phyloP scores from a whole-genome alignment of 176 grass and related monocot species.

The Paspalum notatum region DNA sequence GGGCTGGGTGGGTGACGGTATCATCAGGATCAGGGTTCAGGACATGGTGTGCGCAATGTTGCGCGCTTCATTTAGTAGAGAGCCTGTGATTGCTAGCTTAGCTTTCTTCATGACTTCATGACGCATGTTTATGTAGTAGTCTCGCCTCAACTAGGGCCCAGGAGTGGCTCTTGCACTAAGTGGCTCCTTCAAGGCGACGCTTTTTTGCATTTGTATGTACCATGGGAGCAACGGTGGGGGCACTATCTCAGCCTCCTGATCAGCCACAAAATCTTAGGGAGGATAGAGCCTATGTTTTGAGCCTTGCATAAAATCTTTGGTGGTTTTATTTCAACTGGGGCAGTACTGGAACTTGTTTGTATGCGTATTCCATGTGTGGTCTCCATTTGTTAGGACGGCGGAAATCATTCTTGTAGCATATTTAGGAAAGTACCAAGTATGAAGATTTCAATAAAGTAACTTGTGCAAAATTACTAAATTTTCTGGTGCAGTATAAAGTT shows the following conservation, averaged over 20 bases:
- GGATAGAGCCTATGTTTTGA: background rate
- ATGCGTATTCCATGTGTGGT: background rate
- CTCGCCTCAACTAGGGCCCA: background rate
- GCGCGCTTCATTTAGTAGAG: background rate
- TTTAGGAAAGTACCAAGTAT: background rate
- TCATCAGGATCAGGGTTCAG: background rate
- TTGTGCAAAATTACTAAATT: background rate
- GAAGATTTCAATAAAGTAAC: background rate
- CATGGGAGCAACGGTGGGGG: too few relatives aligned
- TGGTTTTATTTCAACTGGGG: background rate
- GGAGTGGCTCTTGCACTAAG: background rate
- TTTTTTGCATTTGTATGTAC: background rate
- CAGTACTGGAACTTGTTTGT: background rate
- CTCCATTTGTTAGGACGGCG: background rate
- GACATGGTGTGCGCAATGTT: background rate
- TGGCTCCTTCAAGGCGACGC: background rate
- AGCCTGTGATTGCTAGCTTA: background rate
- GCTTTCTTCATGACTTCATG: background rate
- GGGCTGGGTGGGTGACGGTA: background rate
- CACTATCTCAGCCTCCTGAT: background rate
- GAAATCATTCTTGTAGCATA: background rate
- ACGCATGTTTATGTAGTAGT: background rate
- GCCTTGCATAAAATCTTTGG: background rate
- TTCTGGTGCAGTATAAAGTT: background rate
- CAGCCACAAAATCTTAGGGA: constrained; percentile 18